phyloP scores from a whole-genome alignment of 2,329 filamentous ascomycete species.

The Dendrostoma leiphaemia region DNA sequence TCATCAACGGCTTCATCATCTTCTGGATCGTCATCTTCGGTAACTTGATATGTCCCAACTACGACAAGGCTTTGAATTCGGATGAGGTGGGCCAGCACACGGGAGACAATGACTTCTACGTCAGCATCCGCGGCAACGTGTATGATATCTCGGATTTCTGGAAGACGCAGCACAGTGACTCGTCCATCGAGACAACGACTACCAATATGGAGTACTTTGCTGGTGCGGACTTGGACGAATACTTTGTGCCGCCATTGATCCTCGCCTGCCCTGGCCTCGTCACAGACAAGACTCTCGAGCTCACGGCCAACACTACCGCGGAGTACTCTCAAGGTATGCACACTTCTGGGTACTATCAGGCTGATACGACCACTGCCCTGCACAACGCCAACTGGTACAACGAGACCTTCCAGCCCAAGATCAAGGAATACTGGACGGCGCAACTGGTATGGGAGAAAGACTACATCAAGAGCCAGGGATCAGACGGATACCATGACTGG shows the following conservation, averaged over 20 bases:
- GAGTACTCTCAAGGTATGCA: slow-evolving; percentile 60
- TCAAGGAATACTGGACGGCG: slow-evolving; percentile 85
- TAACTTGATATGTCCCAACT: slow-evolving; percentile 82
- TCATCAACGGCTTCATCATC: slow-evolving; percentile 78
- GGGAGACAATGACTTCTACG: slow-evolving; percentile 76
- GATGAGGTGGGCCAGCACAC: slow-evolving; percentile 69
- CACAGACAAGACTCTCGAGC: slow-evolving; percentile 49
- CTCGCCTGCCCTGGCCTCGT: slow-evolving; percentile 74
- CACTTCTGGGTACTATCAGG: slow-evolving; percentile 61
- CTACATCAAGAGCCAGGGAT: slow-evolving; percentile 63
- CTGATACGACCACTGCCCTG: slow-evolving; percentile 57
- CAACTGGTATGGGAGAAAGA: slow-evolving; percentile 70
- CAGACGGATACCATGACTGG: slow-evolving; percentile 70
- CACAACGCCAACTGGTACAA: slow-evolving; percentile 73
- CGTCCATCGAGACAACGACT: slow-evolving; percentile 55
- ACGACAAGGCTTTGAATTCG: slow-evolving; percentile 80
- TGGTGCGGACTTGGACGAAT: slow-evolving; percentile 76
- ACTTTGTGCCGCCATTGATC: slow-evolving; percentile 77
- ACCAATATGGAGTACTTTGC: slow-evolving; percentile 74
- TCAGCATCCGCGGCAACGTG: slow-evolving; percentile 82
- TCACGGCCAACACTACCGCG: slow-evolving; percentile 66
- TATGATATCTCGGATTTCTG: slow-evolving; percentile 93
- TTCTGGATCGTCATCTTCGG: slow-evolving; percentile 94
- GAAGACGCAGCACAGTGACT: slow-evolving; percentile 80
- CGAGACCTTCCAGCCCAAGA: slow-evolving; percentile 69